Percentiles rank a stretch among this genome's conserved stretches.
Evolutionary conservation across 2,329 filamentous ascomycete species (phyloP).

Genomic region (Diplodia sapinea): DNA sequence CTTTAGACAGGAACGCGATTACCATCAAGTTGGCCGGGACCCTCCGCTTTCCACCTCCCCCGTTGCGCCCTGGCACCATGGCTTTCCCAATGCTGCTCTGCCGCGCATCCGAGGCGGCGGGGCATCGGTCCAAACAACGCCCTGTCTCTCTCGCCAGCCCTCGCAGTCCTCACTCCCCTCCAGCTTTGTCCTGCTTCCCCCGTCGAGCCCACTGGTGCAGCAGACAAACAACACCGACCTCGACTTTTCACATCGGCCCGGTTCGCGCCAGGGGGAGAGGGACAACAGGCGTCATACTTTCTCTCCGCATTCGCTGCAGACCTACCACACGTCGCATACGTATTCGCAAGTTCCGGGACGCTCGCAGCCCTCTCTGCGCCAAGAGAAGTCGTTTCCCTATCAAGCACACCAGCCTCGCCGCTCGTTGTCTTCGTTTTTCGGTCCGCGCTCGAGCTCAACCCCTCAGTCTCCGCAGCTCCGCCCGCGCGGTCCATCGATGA

Average conservation of each 20-base stretch:
- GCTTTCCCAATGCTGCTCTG: conserved; percentile 50
- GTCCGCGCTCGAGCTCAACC: conserved; percentile 46
- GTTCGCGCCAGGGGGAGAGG: conserved; percentile 52
- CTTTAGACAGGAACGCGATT: conserved; percentile 58
- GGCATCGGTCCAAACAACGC: conserved; percentile 39
- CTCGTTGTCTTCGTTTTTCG: conserved; percentile 68
- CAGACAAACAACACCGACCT: conserved; percentile 83
- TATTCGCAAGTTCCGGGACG: conserved; percentile 32
- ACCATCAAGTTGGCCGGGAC: conserved; percentile 32
- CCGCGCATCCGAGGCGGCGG: conserved; percentile 23
- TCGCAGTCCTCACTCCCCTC: conserved; percentile 70
- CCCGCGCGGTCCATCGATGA: conserved; percentile 70
- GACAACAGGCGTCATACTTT: conserved; percentile 73
- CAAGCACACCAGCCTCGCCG: conserved; percentile 80
- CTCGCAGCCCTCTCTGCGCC: conserved; percentile 54
- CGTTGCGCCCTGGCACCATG: conserved; percentile 62
- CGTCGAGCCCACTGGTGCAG: conserved; percentile 90
- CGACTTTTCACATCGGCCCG: conserved; percentile 61
- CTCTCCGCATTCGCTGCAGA: conserved; percentile 65
- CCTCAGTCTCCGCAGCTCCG: conserved; percentile 56
- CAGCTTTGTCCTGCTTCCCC: conserved; percentile 82
- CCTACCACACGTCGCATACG: conserved; percentile 50
- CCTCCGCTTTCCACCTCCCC: conserved; percentile 56
- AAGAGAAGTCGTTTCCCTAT: conserved; percentile 68
- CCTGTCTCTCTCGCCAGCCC: conserved; percentile 50